A percentile compares a stretch with the other conserved stretches of the same genome.
phyloP scores from a whole-genome alignment of 2,329 filamentous ascomycete species.

The Pseudogymnoascus sp. region DNA sequence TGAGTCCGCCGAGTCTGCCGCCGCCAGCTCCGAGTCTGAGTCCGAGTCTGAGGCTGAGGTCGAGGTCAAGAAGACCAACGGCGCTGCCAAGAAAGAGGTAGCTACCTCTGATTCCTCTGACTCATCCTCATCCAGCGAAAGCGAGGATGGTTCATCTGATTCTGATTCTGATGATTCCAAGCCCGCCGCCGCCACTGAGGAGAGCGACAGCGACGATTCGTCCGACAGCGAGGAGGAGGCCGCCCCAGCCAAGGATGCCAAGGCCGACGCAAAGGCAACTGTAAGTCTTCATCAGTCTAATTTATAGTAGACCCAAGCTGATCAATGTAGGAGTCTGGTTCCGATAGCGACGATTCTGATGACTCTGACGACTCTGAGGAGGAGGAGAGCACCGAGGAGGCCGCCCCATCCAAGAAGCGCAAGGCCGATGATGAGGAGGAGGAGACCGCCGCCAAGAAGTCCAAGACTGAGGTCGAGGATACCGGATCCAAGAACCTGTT shows the following conservation, averaged over 20 bases:
- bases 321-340: conserved; percentile 18
- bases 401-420: conserved; percentile 47
- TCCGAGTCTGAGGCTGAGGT: conserved; percentile 25
- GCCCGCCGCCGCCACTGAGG: conserved; percentile 23
- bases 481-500: conserved; percentile 54
- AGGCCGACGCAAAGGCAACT: conserved; percentile 26
- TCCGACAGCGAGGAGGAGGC: conserved; percentile 26
- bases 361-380: conserved; percentile 20
- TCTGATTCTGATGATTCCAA: conserved; percentile 23
- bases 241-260: conserved; percentile 21
- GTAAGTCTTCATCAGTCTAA: conserved; percentile 19
- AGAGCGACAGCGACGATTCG: conserved; percentile 25
- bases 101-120: conserved; percentile 31
- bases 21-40: conserved; percentile 26
- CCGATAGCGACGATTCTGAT: conserved; percentile 14
- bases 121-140: conserved; percentile 18
- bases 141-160: conserved; percentile 14
- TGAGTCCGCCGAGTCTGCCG: conserved; percentile 31
- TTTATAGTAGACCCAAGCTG: conserved; percentile 12
- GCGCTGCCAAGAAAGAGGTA: conserved; percentile 29
- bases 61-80: conserved; percentile 24
- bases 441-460: conserved; percentile 41
- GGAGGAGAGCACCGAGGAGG: conserved; percentile 27
- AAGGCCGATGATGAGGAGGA: conserved; percentile 44
- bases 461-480: conserved; percentile 39